Evolutionary conservation across 2,329 filamentous ascomycete species (phyloP).

Genomic region (Aspergillus pseudoterreus): DNA sequence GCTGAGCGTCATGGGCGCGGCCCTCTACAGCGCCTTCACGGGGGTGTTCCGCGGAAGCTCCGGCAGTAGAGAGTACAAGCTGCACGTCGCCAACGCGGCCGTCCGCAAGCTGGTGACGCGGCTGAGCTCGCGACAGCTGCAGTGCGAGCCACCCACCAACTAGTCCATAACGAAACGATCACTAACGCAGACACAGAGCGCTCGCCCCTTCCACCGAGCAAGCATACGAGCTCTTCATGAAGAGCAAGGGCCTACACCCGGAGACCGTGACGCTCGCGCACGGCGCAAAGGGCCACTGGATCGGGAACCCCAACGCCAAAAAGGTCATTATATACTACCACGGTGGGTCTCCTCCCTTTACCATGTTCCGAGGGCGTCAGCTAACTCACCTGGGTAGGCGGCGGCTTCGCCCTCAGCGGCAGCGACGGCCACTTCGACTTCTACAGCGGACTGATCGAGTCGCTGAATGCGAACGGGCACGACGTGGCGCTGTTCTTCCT

Average conservation of each 20-base stretch:
- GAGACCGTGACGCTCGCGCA: slow-evolving; percentile 30
- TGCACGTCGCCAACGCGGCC: slow-evolving; percentile 31
- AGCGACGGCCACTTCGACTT: slow-evolving; percentile 43
- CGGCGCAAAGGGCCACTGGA: slow-evolving; percentile 33
- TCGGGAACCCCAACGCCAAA: slow-evolving; percentile 38
- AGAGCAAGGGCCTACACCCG: slow-evolving; percentile 22
- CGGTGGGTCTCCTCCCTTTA: slow-evolving; percentile 21
- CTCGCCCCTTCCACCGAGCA: slow-evolving; percentile 21
- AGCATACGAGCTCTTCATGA: slow-evolving; percentile 24
- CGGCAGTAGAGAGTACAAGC: slow-evolving; percentile 32
- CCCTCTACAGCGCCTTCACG: slow-evolving; percentile 29
- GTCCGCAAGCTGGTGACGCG: slow-evolving; percentile 26
- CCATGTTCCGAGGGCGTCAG: too few relatives aligned
- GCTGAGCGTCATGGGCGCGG: slow-evolving; percentile 22
- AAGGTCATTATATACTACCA: slow-evolving; percentile 38
- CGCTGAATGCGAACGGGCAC: slow-evolving; percentile 38
- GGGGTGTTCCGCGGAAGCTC: slow-evolving; percentile 37
- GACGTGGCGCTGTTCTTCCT: slow-evolving; percentile 49
- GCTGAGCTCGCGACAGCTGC: slow-evolving; percentile 25
- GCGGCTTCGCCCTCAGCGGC: slow-evolving; percentile 51
- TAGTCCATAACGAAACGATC: neutral
- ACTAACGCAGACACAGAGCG: slow-evolving; percentile 15
- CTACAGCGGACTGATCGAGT: slow-evolving; percentile 38
- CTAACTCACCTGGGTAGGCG: slow-evolving; percentile 34
- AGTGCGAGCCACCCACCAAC: slow-evolving; percentile 21